These are phyloP conservation scores for Candida adriatica DNA, from an alignment of 805 yeast species.

Conservation along the genomic window DNA sequence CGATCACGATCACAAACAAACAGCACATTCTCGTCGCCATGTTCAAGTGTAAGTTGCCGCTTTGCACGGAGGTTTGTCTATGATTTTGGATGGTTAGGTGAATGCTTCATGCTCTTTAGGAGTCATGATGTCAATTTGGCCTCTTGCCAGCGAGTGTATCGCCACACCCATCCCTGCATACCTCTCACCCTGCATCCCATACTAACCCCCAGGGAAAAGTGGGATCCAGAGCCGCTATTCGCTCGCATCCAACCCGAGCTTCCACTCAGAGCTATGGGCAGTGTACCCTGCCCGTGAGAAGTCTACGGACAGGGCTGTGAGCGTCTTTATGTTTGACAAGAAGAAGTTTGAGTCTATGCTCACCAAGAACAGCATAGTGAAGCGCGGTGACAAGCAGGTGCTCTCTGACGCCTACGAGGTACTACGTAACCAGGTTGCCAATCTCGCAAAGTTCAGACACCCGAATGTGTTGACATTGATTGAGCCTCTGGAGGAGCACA, in stretches of 20 bases:
- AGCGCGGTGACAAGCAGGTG: conserved; percentile 40
- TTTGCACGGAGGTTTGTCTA: too few species aligned
- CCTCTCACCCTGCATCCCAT: too few species aligned
- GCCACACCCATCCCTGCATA: too few species aligned
- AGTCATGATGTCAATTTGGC: too few species aligned
- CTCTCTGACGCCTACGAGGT: conserved; percentile 59
- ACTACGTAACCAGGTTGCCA: conserved; percentile 59
- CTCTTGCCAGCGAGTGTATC: too few species aligned
- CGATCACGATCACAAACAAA: too few species aligned
- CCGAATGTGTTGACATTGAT: conserved; percentile 79
- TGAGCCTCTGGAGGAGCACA: conserved; percentile 88
- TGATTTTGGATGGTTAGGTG: too few species aligned
- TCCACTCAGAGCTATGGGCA: conserved; percentile 76
- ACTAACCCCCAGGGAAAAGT: conserved; percentile 31
- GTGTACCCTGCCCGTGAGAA: conserved; percentile 79
- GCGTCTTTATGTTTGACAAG: conserved; percentile 86
- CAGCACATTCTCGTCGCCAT: too few species aligned
- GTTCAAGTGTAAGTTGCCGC: too few species aligned
- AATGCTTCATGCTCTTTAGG: too few species aligned
- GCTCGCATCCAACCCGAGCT: conserved; percentile 63
- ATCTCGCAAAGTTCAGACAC: conserved; percentile 77
- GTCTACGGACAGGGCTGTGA: conserved; percentile 53
- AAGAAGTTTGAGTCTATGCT: conserved; percentile 58
- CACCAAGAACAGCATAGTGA: conserved; percentile 40
- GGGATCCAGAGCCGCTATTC: conserved; percentile 65